Evolutionary conservation across 2,329 filamentous ascomycete species (phyloP).

Genomic region (Arthroderma sp.): DNA sequence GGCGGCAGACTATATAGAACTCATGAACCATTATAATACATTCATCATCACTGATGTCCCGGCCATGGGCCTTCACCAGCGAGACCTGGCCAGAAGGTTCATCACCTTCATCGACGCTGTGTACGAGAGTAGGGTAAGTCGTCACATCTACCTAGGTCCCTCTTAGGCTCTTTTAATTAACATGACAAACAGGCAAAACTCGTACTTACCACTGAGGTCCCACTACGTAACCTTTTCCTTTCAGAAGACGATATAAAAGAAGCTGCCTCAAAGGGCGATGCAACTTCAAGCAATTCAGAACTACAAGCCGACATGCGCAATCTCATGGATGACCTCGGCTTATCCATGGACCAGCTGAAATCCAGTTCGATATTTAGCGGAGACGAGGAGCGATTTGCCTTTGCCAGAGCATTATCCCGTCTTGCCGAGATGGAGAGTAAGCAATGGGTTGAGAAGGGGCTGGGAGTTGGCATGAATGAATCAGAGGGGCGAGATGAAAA

Average conservation of each 20-base stretch:
- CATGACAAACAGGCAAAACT: conserved; percentile 60
- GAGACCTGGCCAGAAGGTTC: conserved; percentile 81
- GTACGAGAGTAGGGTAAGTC: conserved; percentile 57
- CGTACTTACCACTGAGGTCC: conserved; percentile 79
- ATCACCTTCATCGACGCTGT: conserved; percentile 97
- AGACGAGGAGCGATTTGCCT: conserved; percentile 93
- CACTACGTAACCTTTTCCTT: conserved; percentile 74
- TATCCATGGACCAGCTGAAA: conserved; percentile 75
- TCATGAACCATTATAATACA: conserved; percentile 78
- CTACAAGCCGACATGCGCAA: conserved; percentile 57
- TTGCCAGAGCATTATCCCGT: conserved; percentile 73
- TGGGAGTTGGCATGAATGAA: conserved; percentile 39
- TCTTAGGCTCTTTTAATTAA: not conserved
- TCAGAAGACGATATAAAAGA: conserved; percentile 56
- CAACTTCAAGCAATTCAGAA: conserved; percentile 24
- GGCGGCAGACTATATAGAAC: conserved; percentile 88
- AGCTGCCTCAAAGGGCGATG: conserved; percentile 22
- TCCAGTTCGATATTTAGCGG: conserved; percentile 78
- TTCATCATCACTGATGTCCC: conserved; percentile 89
- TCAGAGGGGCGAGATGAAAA: conserved; percentile 35
- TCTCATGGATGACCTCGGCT: conserved; percentile 76
- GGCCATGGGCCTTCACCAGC: conserved; percentile 73
- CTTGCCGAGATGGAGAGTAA: conserved; percentile 85
- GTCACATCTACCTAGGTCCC: not conserved
- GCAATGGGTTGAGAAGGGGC: conserved; percentile 81